Conservation (phyloP, 176 grass and related monocot species). For the Elymus sibiricus region DNA sequence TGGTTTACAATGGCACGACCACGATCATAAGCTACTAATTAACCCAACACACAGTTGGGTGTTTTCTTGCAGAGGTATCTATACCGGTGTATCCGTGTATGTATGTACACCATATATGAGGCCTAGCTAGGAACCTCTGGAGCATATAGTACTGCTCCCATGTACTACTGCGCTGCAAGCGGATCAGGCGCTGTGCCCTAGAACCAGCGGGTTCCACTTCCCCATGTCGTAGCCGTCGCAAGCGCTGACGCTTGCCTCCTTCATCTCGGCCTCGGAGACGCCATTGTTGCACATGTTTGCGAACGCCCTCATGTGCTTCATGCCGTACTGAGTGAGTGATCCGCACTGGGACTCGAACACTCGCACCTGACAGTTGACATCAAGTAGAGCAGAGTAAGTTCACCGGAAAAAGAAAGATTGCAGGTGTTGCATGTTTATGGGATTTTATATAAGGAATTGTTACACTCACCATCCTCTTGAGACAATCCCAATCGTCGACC, state of each 20-base stretch:
- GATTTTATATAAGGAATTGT: not conserved
- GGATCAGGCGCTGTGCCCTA: conserved; percentile 63
- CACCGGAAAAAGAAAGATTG: not conserved
- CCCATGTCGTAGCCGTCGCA: conserved; percentile 45
- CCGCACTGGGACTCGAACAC: conserved; percentile 75
- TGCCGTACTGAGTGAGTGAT: conserved; percentile 79
- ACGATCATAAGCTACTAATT: not conserved
- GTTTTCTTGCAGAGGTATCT: not conserved
- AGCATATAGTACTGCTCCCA: not conserved
- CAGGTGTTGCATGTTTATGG: not conserved
- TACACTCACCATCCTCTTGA: conserved; percentile 69
- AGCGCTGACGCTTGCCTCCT: conserved; percentile 39
- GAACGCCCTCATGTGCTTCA: conserved; percentile 78
- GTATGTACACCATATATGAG: not conserved
- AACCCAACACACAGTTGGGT: not conserved
- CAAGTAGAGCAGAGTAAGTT: not conserved
- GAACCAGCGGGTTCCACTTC: conserved; percentile 52
- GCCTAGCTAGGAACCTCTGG: not conserved
- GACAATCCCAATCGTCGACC: conserved; percentile 86
- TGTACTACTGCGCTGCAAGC: not conserved
- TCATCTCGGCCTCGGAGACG: conserved; percentile 47
- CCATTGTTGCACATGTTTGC: conserved; percentile 83
- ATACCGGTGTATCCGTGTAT: not conserved
- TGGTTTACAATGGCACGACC: not conserved
- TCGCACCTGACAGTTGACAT: conserved; percentile 34